Conservation (phyloP, 768 basidiomycete genomes). For the Lactarius psammicola region DNA sequence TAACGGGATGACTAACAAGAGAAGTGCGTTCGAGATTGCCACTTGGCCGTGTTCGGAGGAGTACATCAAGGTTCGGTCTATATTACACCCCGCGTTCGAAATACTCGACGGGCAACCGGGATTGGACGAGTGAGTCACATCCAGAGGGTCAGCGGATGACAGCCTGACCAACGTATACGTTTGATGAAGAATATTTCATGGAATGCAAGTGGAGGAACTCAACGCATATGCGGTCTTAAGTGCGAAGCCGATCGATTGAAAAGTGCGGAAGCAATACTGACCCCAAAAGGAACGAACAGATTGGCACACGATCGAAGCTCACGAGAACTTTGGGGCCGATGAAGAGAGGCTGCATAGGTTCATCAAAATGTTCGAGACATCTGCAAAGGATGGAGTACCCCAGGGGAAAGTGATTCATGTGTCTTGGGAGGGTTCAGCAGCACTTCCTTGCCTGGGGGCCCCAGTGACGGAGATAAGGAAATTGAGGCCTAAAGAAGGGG, state of each 20-base stretch:
- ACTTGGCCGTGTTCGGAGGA: conserved; percentile 20
- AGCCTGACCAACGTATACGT: neutral
- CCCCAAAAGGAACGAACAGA: neutral
- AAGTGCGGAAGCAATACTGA: conserved; percentile 1
- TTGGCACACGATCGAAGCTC: conserved; percentile 12
- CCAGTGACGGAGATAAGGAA: conserved; percentile 10
- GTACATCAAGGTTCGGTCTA: conserved; percentile 6
- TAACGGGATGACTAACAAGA: neutral
- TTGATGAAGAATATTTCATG: conserved; percentile 8
- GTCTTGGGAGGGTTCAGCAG: conserved; percentile 1
- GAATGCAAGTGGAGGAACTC: conserved; percentile 7
- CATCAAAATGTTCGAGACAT: conserved; percentile 13
- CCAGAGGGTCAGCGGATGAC: neutral
- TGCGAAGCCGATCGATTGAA: neutral
- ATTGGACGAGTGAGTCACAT: conserved; percentile 7
- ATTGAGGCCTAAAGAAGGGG: neutral
- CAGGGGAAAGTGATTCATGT: conserved; percentile 12
- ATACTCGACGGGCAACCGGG: neutral
- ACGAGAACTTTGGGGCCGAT: neutral
- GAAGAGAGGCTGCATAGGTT: neutral
- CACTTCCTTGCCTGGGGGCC: conserved; percentile 13
- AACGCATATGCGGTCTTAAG: conserved; percentile 10
- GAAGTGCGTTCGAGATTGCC: conserved; percentile 9
- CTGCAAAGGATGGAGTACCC: conserved; percentile 7
- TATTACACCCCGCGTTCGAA: conserved; percentile 9